Base-by-base conservation (phyloP, 371 early-diverging fungal genomes). In the Zychaea mexicana region DNA sequence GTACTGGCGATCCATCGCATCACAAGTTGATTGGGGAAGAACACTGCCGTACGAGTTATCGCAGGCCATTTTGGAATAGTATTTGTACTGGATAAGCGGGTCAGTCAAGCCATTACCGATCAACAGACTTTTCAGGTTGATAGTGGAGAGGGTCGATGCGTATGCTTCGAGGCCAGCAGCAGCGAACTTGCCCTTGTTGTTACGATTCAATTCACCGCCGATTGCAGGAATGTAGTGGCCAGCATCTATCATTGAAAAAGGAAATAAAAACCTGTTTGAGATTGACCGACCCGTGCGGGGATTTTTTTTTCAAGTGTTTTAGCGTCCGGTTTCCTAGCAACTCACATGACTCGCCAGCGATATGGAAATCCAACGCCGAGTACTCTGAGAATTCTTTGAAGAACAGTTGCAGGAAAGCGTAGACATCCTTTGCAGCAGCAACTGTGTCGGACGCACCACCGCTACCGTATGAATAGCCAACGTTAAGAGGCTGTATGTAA, bases 71-170 rank as follows among this genome's bases (percentile, higher is more conserved):
- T 88, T 79, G n/a, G 90, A 84, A 73, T 92, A 97, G 72, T 90
- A 92, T 71, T 92, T 84, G 76, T 92, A 95, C 78, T 97, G 98
- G 4, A 85, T 81, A 61, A 90, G 74, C n/a, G 95, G 94, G 61
- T 96, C 94, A 1, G 91, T 91, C 68, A 95, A 72, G 1, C 97
- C 98, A 71, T 97, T 97, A 31, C 97, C 97, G 52, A 96, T 91
- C 45, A 90, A 76, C 53, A 97, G 70, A 47, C 90, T 87, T 31
- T 84, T 86, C 46, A 94, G 72, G 58, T 89, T 85, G 75, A 94
- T 81, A 31, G 75, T 77, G 36, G 76, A 72, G 61, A 83, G 69
- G 24, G 74, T 72, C 13, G 73, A 60, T 8, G 74, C 69, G 31
- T 65, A 58, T 39, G 31, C 59, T 70, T 27, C 36, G 38, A 57